phyloP scores from a whole-genome alignment of 169 alveolate species.

The Eimeria tenella region DNA sequence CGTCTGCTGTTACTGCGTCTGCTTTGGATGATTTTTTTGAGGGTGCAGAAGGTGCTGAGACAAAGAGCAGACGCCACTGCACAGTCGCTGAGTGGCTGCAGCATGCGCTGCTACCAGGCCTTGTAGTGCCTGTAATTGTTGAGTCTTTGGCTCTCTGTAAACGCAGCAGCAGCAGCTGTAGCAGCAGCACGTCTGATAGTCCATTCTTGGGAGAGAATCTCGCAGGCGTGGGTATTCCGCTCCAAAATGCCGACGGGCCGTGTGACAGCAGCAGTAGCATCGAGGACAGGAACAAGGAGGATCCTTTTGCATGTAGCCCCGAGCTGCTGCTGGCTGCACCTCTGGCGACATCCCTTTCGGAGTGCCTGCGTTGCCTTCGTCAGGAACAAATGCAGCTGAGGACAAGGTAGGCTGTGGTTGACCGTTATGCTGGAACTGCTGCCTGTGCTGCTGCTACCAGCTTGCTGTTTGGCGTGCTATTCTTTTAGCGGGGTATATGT shows the following conservation, averaged over 20 bases:
- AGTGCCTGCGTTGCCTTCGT: neutral
- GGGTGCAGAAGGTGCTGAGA: neutral
- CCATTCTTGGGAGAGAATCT: no score
- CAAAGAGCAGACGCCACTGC: neutral
- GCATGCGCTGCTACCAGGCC: slow-evolving; percentile 13
- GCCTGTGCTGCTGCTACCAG: neutral
- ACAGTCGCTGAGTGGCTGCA: neutral
- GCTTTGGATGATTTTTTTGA: neutral
- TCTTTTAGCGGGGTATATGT: neutral
- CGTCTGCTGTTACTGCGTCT: slow-evolving; percentile 1
- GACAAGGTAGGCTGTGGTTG: neutral
- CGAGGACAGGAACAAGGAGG: neutral
- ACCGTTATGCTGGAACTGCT: neutral
- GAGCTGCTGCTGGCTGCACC: slow-evolving; percentile 36
- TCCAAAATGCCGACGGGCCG: no score
- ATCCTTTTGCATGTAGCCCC: neutral
- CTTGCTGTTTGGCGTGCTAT: neutral
- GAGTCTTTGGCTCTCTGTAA: slow-evolving; percentile 15
- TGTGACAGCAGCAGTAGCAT: neutral
- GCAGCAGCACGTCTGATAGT: no score
- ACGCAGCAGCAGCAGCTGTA: neutral
- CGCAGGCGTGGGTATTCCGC: no score
- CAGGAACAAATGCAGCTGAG: slow-evolving; percentile 14
- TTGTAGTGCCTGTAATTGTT: neutral
- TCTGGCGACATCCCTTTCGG: neutral